Evolutionary conservation across 2,329 filamentous ascomycete species (phyloP).

Genomic region (Chaetomiaceae sp.): DNA sequence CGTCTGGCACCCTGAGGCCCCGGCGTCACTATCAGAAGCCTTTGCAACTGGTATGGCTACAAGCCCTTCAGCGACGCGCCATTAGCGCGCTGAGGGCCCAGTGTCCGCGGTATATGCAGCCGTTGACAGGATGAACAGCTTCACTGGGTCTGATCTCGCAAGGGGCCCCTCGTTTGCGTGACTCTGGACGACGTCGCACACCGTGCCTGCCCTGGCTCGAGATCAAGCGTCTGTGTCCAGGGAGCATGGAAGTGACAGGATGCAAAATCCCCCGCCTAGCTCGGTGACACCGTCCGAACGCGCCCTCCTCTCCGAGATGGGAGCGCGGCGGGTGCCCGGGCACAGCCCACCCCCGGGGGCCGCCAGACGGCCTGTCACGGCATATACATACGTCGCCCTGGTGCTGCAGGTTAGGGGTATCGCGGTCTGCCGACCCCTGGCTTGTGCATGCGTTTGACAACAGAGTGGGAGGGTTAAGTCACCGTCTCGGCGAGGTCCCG

Average conservation of each 20-base stretch:
- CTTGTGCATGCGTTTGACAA: not conserved
- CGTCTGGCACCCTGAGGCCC: not conserved
- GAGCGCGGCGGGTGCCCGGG: not conserved
- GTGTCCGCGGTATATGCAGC: not conserved
- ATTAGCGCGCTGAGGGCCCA: not conserved
- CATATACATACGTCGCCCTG: not conserved
- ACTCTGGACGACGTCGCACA: constrained; percentile 1
- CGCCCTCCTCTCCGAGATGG: not conserved
- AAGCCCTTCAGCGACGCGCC: no score
- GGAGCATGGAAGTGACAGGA: not conserved
- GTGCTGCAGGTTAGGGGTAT: not conserved
- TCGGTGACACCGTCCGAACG: constrained; percentile 2
- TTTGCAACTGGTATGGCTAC: no score
- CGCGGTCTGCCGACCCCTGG: not conserved
- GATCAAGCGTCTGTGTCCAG: not conserved
- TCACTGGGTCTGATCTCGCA: not conserved
- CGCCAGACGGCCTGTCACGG: constrained; percentile 5
- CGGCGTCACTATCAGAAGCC: not conserved
- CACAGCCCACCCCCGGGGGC: not conserved
- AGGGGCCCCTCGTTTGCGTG: not conserved
- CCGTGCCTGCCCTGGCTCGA: not conserved
- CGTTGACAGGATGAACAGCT: not conserved
- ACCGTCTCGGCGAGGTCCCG: not conserved
- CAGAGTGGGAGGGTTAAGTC: not conserved
- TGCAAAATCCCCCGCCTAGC: constrained; percentile 4